Conservation (phyloP, 1,139 yeast genomes). For the Yamadazyma sp. region DNA sequence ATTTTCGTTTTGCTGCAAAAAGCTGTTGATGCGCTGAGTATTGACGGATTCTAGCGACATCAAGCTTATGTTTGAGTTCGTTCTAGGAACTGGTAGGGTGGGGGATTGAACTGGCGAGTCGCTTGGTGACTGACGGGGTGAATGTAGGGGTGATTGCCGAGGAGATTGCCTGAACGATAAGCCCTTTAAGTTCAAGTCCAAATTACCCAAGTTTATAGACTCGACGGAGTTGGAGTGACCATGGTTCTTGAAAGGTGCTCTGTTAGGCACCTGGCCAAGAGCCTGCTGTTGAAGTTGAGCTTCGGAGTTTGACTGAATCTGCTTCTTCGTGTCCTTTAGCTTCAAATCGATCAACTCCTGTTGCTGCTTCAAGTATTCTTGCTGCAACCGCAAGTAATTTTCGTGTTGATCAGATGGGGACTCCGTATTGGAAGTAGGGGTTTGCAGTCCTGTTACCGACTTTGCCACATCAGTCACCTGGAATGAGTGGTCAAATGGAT, state of each 20-base stretch:
- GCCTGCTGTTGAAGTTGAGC: not conserved
- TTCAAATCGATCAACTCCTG: constrained; percentile 32
- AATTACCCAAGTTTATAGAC: constrained; percentile 5
- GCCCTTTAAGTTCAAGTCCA: constrained; percentile 7
- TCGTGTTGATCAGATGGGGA: constrained; percentile 28
- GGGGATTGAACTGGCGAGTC: constrained; percentile 3
- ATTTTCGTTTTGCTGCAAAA: constrained; percentile 17
- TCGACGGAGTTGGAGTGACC: constrained; percentile 7
- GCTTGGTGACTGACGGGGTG: constrained; percentile 1
- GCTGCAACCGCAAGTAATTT: constrained; percentile 37
- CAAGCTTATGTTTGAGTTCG: constrained; percentile 7
- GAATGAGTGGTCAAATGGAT: constrained; percentile 42
- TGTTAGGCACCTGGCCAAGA: not conserved
- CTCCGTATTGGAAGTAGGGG: constrained; percentile 5
- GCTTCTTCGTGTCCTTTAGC: constrained; percentile 14
- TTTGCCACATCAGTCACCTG: constrained; percentile 1
- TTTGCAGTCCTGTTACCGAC: constrained; percentile 2
- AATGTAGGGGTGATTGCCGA: not conserved
- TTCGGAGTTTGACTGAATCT: not conserved
- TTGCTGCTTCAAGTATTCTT: constrained; percentile 40
- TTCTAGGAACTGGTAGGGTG: constrained; percentile 1
- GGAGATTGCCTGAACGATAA: not conserved
- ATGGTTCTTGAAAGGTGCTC: constrained; percentile 1
- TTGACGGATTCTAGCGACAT: constrained; percentile 13
- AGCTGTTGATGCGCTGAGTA: constrained; percentile 13